Percentiles rank a stretch among this genome's conserved stretches.
These are phyloP conservation scores for Priceomyces carsonii DNA, from an alignment of 805 yeast genomes.

Conservation along the genomic window DNA sequence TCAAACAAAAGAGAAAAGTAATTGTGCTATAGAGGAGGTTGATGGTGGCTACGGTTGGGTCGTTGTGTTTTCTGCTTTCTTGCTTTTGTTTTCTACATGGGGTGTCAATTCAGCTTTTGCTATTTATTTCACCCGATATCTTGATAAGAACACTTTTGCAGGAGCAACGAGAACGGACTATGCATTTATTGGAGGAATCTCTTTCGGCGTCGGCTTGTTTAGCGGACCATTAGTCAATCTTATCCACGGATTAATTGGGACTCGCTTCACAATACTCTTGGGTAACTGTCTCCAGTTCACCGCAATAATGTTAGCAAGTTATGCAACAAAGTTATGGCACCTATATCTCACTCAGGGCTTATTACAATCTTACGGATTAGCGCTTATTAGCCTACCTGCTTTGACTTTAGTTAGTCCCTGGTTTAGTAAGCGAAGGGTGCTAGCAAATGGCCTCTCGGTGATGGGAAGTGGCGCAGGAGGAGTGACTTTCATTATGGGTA, in stretches of 20 bases:
- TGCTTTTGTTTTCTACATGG: constrained; percentile 60
- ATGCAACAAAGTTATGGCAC: constrained; percentile 58
- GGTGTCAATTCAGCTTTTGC: constrained; percentile 66
- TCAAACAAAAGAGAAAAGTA: too few relatives aligned
- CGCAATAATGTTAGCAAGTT: constrained; percentile 58
- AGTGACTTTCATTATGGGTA: constrained; percentile 41
- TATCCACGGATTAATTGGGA: constrained; percentile 39
- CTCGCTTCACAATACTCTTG: constrained; percentile 33
- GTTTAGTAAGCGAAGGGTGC: constrained; percentile 59
- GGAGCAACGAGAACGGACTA: constrained; percentile 56
- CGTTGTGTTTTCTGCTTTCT: constrained; percentile 45
- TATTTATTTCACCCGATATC: constrained; percentile 54
- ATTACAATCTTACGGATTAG: constrained; percentile 55
- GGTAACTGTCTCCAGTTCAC: constrained; percentile 51
- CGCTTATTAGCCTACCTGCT: constrained; percentile 56
- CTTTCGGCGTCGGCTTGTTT: constrained; percentile 50
- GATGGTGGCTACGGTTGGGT: constrained; percentile 72
- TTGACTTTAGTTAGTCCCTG: constrained; percentile 61
- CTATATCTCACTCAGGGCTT: constrained; percentile 64
- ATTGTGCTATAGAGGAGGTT: not conserved
- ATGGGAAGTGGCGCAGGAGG: constrained; percentile 52
- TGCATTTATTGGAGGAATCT: constrained; percentile 64
- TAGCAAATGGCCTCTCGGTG: constrained; percentile 41
- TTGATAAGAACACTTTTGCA: constrained; percentile 45
- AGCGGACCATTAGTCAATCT: constrained; percentile 50